Evolutionary conservation across 768 basidiomycete species (phyloP), one percentile per base, ranked within the genome.

Genomic region (Leccinum subgranulosum): DNA sequence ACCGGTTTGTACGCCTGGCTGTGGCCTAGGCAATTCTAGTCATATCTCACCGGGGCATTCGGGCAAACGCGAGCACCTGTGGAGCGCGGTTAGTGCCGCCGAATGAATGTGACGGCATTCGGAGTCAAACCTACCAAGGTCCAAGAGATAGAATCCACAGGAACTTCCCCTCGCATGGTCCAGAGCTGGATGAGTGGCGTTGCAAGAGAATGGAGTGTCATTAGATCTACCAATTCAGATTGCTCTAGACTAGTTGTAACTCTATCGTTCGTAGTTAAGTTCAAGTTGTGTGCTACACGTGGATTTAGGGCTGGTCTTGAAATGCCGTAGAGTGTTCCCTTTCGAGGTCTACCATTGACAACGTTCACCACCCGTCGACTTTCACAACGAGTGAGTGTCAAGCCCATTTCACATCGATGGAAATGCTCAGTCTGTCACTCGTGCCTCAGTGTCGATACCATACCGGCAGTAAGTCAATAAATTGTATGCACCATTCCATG

Each of bases 281-380:
- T 51, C 49, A 15, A 57, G 59, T 55, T 54, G 49, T 33, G 59
- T 59, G 61, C 17, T 12, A 48, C 64, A 54, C 29, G 58, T 45
- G 31, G 41, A 47, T 72, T 70, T 70, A 70, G 70, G 69, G 69
- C 69, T 57, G 70, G 69, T 53, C 27, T 57, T 31, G 53, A 54
- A 53, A 34, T 34, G 27, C 12, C 34, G 19, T 33, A 4, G 53
- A 27, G 51, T 1, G 47, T 23, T 28, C 51, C n/a, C 39, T 28
- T 56, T 23, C 52, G 31, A 47, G 46, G 49, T 19, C 58, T 63
- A 21, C 33, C 28, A 41, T 39, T 48, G n/a, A 53, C 57, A 41
- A 54, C 59, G 36, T 51, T 6, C 57, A 59, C 53, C 51, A 23
- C 33, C 19, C 29, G 7, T 55, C 55, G 10, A 53, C 48, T 10